Base-by-base conservation (phyloP, 202 grass and related monocot species). In the Zizania palustris region DNA sequence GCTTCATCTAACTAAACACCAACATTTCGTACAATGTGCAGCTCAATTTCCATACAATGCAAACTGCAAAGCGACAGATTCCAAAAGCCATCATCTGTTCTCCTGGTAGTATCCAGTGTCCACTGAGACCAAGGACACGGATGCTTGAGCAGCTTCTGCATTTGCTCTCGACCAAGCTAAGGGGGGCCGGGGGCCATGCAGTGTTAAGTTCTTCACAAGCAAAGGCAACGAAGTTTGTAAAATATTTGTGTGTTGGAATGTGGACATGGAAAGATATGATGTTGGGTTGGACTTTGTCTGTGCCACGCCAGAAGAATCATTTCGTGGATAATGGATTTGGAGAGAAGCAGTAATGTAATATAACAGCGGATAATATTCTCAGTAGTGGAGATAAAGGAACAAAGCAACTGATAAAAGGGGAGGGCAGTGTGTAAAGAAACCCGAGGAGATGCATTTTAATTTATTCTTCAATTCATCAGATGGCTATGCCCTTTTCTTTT, bases 241-340 rank as follows among this genome's bases (percentile, higher is more conserved):
- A 66, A 22, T 38, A 87, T 55, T 55, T 55, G 9, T 78, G 57
- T 65, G 41, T 21, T 39, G 73, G 79, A 77, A 77, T 73, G 60
- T 78, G 60, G 73, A 39, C 53, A 45, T 22, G 67, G 18, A 16
- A 56, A 56, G 46, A 74, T n/a, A n/a, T n/a, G n/a, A n/a, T 80
- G 70, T 60, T 84, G 81, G 71, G 69, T 70, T 41, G 16, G 75
- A 33, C 14, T 69, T 80, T 75, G 86, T 84, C 46, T 44, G 11
- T 75, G 81, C 81, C 86, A 88, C 81, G 64, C 76, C 59, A 84
- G 80, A 60, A 67, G 85, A 83, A 87, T 83, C 80, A 83, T 83
- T 75, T 54, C 54, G 2, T 21, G 76, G 76, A 76, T 89, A 70
- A 83, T 72, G 79, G 74, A 73, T 86, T 80, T 73, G 72, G 67